Base-by-base conservation (phyloP, 2,329 filamentous ascomycete species). In the Monosporascus sp. region DNA sequence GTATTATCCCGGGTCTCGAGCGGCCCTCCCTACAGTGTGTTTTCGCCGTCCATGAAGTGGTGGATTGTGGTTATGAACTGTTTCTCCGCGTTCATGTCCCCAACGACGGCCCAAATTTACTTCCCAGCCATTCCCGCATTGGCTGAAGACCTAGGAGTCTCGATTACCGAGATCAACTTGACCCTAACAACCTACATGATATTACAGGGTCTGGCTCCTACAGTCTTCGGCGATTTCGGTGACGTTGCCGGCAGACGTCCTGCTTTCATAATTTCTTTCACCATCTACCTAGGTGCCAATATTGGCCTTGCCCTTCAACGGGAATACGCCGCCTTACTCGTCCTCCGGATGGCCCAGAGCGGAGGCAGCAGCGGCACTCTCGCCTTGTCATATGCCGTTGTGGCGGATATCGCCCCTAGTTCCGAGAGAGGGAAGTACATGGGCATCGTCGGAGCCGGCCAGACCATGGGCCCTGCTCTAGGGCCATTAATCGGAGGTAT, bases 341-440 rank as follows among this genome's bases (percentile, higher is more conserved):
- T 86, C 2, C 68, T 88, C 8, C 77, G 85, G 0, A 82, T 81
- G 69, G 53, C 86, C 3, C 85, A 88, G 62, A 83, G 81, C 34
- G 74, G 75, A 0, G 85, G 86, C 1, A 86, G 81, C 64, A 85
- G 82, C 60, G 84, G 84, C 0, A 87, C 86, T 0, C 74, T 90
- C n/a, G 85, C 88, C 0, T 73, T 94, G 1, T 83, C 82, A 0
- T 86, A 80, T 55, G 89, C 84, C 2, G 82, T 90, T 2, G 80
- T 92, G 15, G 84, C 86, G 1, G 89, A 94, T 61, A 77, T 91
- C 5, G 78, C 84, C 0, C 83, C 85, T 0, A 83, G 80, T 46
- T 77, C 81, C 0, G 86, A 93, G 66, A 75, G 89, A 60, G 89
- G 89, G 3, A 81, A 78, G 52, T 92, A 88, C 63, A 85, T 92